These are phyloP conservation scores for Yarrowia osloensis DNA, from an alignment of 805 yeast species.

Conservation along the genomic window DNA sequence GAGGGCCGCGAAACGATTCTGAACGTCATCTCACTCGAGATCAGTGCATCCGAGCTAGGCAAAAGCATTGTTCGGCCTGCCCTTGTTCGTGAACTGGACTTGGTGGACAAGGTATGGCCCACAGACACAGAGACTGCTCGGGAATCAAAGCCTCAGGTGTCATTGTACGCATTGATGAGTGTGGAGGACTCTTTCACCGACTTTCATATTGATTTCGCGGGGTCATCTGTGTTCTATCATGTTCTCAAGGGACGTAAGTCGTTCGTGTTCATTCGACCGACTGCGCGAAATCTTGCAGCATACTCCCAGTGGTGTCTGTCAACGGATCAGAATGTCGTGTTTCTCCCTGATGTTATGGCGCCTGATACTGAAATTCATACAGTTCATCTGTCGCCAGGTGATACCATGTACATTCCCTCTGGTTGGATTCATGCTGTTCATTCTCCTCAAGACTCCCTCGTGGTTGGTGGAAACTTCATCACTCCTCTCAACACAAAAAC, in stretches of 20 bases:
- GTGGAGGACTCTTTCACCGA: slow-evolving; percentile 80
- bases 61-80: slow-evolving; percentile 63
- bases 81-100: slow-evolving; percentile 64
- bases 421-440: slow-evolving; percentile 93
- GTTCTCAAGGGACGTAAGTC: slow-evolving; percentile 72
- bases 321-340: slow-evolving; percentile 59
- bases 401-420: slow-evolving; percentile 78
- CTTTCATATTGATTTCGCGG: slow-evolving; percentile 90
- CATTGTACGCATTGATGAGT: slow-evolving; percentile 83
- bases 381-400: slow-evolving; percentile 61
- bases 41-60: slow-evolving; percentile 56
- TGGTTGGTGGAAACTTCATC: slow-evolving; percentile 85
- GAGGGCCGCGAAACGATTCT: slow-evolving; percentile 58
- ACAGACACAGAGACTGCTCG: slow-evolving; percentile 28
- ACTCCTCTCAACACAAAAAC: slow-evolving; percentile 62
- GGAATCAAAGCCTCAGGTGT: slow-evolving; percentile 44
- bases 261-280: slow-evolving; percentile 79
- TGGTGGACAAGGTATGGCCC: slow-evolving; percentile 71
- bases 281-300: slow-evolving; percentile 57
- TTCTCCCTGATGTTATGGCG: slow-evolving; percentile 56
- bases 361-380: slow-evolving; percentile 6
- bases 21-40: slow-evolving; percentile 81
- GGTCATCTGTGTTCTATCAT: slow-evolving; percentile 87
- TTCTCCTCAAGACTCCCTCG: slow-evolving; percentile 77
- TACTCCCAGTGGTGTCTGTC: slow-evolving; percentile 75